Percentiles rank a stretch among this genome's conserved stretches.
phyloP scores from a whole-genome alignment of 164 flowering plant genomes.

The Kingdonia uniflora region DNA sequence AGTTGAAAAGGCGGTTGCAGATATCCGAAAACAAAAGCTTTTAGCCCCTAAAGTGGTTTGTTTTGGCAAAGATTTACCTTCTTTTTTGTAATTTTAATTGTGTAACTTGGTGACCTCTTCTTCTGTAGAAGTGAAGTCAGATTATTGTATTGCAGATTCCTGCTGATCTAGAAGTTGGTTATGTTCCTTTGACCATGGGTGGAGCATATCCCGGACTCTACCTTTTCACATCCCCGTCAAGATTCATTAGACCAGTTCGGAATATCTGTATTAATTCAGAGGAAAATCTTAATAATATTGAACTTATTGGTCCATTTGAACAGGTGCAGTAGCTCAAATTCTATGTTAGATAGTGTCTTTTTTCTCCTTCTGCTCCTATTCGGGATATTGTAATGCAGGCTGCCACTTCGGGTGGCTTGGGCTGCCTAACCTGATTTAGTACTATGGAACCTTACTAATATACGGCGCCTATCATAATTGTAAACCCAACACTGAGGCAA shows the following conservation, averaged over 20 bases:
- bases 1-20: slow-evolving; percentile 51
- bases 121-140: not conserved
- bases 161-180: slow-evolving; percentile 88
- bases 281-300: slow-evolving; percentile 40
- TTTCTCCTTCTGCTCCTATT: not conserved
- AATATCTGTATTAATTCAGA: slow-evolving; percentile 40
- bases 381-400: no score
- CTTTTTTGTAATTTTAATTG: no score
- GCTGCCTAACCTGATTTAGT: no score
- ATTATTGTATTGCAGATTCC: slow-evolving; percentile 49
- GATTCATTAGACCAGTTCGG: slow-evolving; percentile 84
- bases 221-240: slow-evolving; percentile 74
- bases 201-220: slow-evolving; percentile 89
- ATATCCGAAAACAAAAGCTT: slow-evolving; percentile 60
- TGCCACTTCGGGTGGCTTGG: no score
- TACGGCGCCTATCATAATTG: no score
- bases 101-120: not conserved
- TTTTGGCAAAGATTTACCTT: slow-evolving; percentile 1
- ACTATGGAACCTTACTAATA: no score
- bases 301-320: slow-evolving; percentile 94
- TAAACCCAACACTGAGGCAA: no score
- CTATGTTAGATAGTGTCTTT: not conserved
- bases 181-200: slow-evolving; percentile 66
- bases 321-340: slow-evolving; percentile 38
- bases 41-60: slow-evolving; percentile 43